Percentiles rank a stretch among this genome's conserved stretches.
Evolutionary conservation across 73 alveolate genomes (phyloP).

Genomic region (Symbiodinium natans): DNA sequence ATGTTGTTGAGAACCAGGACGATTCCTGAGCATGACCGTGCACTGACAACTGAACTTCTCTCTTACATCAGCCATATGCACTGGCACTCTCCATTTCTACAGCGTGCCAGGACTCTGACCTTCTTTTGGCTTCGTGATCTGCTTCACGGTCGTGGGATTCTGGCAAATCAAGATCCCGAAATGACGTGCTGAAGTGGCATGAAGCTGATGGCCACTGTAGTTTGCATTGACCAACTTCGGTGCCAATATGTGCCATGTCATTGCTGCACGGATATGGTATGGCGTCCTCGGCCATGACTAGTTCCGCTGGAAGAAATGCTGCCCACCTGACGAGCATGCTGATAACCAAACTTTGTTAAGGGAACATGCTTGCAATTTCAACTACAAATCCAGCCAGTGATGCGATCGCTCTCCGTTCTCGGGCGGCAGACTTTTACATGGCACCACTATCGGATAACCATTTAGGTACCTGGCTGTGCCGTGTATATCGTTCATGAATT

Average conservation of each 20-base stretch:
- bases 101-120: background rate
- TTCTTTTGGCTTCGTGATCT: slow-evolving; percentile 66
- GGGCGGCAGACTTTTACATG: slow-evolving; percentile 61
- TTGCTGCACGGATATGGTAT: no score
- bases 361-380: background rate
- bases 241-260: no score
- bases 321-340: slow-evolving; percentile 48
- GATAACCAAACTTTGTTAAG: background rate
- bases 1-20: slow-evolving; percentile 67
- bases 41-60: no score
- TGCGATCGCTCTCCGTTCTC: slow-evolving; percentile 83
- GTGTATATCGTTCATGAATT: no score
- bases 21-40: slow-evolving; percentile 32
- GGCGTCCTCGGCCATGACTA: slow-evolving; percentile 74
- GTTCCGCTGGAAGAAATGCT: slow-evolving; percentile 65
- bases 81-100: no score
- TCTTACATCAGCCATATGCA: no score
- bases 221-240: no score
- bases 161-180: background rate
- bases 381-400: slow-evolving; percentile 24
- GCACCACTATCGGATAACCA: slow-evolving; percentile 73
- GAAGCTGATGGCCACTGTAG: no score
- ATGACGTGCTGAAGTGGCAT: no score
- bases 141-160: slow-evolving; percentile 67
- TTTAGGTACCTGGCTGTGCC: slow-evolving; percentile 57